Evolutionary conservation across 2,329 filamentous ascomycete species (phyloP).

Genomic region (Trichoderma semiorbis): DNA sequence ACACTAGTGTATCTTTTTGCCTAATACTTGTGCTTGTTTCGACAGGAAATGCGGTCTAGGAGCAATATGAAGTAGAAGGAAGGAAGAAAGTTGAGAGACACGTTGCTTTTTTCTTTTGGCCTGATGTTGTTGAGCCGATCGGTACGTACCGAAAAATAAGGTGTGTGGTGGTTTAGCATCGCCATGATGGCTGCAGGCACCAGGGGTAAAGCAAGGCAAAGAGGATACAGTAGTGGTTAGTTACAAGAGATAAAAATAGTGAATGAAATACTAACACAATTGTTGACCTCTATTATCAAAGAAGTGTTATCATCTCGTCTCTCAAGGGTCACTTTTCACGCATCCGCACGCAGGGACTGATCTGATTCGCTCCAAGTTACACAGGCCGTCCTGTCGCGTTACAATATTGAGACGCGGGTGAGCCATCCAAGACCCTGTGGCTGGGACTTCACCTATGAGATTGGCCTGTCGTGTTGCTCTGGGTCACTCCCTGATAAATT

Average conservation of each 20-base stretch:
- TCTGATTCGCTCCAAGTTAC: conserved; percentile 1
- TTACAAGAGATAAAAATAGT: neutral
- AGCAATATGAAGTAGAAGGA: neutral
- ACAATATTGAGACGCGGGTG: neutral
- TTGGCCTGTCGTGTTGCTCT: neutral
- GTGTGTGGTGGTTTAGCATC: neutral
- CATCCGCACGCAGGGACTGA: neutral
- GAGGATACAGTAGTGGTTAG: neutral
- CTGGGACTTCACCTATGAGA: neutral
- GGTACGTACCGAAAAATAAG: neutral
- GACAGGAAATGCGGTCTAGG: neutral
- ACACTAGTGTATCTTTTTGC: neutral
- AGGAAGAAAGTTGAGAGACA: neutral
- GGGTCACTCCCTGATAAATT: neutral
- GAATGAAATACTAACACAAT: neutral
- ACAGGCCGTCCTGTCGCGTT: conserved; percentile 2
- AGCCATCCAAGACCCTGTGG: conserved; percentile 2
- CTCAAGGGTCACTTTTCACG: neutral
- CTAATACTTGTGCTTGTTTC: neutral
- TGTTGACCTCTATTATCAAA: neutral
- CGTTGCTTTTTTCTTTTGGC: neutral
- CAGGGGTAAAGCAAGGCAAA: neutral
- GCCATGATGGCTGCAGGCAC: neutral
- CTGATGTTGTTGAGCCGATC: neutral
- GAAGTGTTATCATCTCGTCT: neutral